Evolutionary conservation across 2,329 filamentous ascomycete genomes (phyloP), one percentile per base, ranked within the genome.

Genomic region (Herpomyces periplanetae): DNA sequence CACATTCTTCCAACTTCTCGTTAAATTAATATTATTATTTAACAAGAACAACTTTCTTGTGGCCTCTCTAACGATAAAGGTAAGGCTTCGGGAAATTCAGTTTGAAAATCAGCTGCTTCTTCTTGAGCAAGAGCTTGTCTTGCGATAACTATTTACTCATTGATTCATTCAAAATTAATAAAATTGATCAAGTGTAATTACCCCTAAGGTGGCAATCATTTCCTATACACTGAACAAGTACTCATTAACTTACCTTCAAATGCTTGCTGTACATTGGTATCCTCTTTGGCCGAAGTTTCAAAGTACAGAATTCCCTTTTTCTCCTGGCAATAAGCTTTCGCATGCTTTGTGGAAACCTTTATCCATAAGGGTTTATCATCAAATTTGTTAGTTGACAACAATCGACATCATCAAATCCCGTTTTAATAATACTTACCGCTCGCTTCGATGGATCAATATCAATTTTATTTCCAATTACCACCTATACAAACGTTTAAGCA

Each of bases 281-380:
- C 80, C 41, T 96, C 80, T 47, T 96, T 96, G 24, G 80, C 80
- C 41, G 73, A 88, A 8, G 80, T 96, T 54, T 96, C 80, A 34
- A 96, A 96, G 42, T 96, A 96, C 8, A 80, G 80, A 27, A 96
- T 88, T 24, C 69, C 69, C 18, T 75, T 75, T 43, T 91, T 88
- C 22, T 69, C 84, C 40, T 88, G 71, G 41, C 80, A 96, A 39
- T 88, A 96, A 7, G 75, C 73, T 56, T 75, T 73, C 23, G 80
- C 80, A 26, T 80, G 56, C 52, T 91, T 91, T 33, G 63, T 73
- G 12, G 69, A 85, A 31, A 96, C 84, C 61, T 68, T 8, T 9
- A 12, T 4, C 5, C 8, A 12, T 9, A 16, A 15, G 12, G 6
- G 4, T 19, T 13, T 8, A 20, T n/a, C 7, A 18, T 8, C 8